Conservation (phyloP, 306 rosid genomes). For the Ochetophila trinervis region DNA sequence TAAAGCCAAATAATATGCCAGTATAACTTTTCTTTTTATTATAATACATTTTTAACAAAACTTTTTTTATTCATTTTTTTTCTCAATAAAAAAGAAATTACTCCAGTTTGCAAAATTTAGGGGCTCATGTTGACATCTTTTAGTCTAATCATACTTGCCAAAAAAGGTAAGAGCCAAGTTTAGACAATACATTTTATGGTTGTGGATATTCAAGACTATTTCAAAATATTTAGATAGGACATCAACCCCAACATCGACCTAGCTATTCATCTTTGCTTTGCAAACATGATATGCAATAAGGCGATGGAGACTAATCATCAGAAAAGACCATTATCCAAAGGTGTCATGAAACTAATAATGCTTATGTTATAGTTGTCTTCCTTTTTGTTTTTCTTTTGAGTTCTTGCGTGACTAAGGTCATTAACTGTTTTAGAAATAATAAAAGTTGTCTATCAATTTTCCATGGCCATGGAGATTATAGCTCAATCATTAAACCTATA, state of each 20-base stretch:
- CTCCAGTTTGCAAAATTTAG: not conserved
- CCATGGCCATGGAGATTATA: not conserved
- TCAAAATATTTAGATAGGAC: not conserved
- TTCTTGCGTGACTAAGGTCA: not conserved
- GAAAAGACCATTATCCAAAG: not conserved
- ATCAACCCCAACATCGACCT: not conserved
- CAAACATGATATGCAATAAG: not conserved
- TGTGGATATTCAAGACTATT: not conserved
- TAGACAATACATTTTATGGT: not conserved
- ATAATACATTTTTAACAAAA: not conserved
- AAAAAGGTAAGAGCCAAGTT: not conserved
- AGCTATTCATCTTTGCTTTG: not conserved
- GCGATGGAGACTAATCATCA: too few species aligned
- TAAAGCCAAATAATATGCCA: not conserved
- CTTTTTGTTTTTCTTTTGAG: not conserved
- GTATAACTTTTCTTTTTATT: not conserved
- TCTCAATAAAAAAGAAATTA: not conserved
- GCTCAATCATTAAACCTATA: not conserved
- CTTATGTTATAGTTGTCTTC: not conserved
- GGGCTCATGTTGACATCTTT: not conserved
- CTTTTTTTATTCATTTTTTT: too few species aligned
- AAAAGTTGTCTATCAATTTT: not conserved
- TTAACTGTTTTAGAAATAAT: not conserved
- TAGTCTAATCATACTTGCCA: not conserved
- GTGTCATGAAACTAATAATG: not conserved